Evolutionary conservation across 176 grass and related monocot genomes (phyloP), one percentile per base, ranked within the genome.

Genomic region (Hsuehochloa calcarea): DNA sequence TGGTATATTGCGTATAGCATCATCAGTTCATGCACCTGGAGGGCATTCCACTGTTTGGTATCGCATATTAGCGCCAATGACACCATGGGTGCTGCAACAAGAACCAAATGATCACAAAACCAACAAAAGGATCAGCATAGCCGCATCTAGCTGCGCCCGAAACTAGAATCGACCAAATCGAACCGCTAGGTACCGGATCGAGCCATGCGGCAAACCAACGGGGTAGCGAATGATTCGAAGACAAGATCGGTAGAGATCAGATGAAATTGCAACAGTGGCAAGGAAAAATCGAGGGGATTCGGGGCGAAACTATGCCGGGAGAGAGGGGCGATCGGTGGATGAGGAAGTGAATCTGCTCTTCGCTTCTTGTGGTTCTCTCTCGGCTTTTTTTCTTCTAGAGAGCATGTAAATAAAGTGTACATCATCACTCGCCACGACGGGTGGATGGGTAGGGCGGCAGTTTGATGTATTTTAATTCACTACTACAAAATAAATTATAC

Each of bases 31-130:
- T 63, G 62, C 64, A 93, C 93, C 91, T 94, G 92, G 37, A 98
- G 84, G 80, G 72, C 65, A 78, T 89, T 96, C 96, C 93, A 99
- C 77, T 95, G 90, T 52, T 90, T 84, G 25, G 89, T 92, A 68
- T 92, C 83, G 74, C 68, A 92, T 67, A 99, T 94, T 68, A 96
- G 86, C 80, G 91, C 64, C 31, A 88, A 16, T 72, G 91, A 90
- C 72, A 91, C 89, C 96, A 98, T 98, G 82, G 60, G n/a, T 0
- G 54, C 68, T 26, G 43, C 51, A 11, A n/a, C 47, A 10, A 74
- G n/a, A 72, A 38, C n/a, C 37, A 68, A 17, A 68, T 2, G 13
- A 27, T 27, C 69, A 46, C 37, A 13, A 0, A 80, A 23, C 50
- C 74, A 71, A 83, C 10, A n/a, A 47, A 56, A 45, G 6, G 23